phyloP scores from a whole-genome alignment of 2,329 filamentous ascomycete genomes.

The Curvularia lunata region DNA sequence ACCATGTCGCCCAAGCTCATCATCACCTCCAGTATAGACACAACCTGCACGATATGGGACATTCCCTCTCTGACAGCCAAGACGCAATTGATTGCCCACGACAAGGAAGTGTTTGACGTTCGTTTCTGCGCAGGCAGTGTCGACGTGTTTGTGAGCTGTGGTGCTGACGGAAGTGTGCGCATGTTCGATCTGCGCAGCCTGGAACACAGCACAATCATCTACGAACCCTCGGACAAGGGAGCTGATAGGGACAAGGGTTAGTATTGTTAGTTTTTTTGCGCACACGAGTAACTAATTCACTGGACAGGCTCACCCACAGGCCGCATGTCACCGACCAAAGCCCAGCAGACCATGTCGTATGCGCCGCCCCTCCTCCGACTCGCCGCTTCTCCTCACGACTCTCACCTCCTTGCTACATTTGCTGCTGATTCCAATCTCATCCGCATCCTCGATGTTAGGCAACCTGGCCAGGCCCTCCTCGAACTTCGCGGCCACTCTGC shows the following conservation, averaged over 20 bases:
- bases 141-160: slow-evolving; percentile 98
- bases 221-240: slow-evolving; percentile 91
- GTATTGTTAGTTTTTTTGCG: slow-evolving; percentile 9
- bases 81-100: slow-evolving; percentile 96
- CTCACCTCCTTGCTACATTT: slow-evolving; percentile 95
- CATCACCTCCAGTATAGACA: slow-evolving; percentile 98
- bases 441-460: slow-evolving; percentile 92
- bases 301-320: slow-evolving; percentile 53
- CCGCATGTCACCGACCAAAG: slow-evolving; percentile 73
- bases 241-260: slow-evolving; percentile 53
- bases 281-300: slow-evolving; percentile 10
- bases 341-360: slow-evolving; percentile 73
- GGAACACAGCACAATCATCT: slow-evolving; percentile 98
- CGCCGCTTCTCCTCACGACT: slow-evolving; percentile 92
- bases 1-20: slow-evolving; percentile 95
- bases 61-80: slow-evolving; percentile 97
- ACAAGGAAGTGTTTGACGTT: slow-evolving; percentile 98
- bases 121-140: slow-evolving; percentile 97
- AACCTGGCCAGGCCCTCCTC: slow-evolving; percentile 92
- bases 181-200: slow-evolving; percentile 98
- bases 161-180: slow-evolving; percentile 93
- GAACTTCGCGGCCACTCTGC: slow-evolving; percentile 90
- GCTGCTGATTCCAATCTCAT: slow-evolving; percentile 91
- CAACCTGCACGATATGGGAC: slow-evolving; percentile 99
- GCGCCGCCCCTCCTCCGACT: slow-evolving; percentile 74